Conservation (phyloP, 306 rosid species). For the Rosa rugosa region DNA sequence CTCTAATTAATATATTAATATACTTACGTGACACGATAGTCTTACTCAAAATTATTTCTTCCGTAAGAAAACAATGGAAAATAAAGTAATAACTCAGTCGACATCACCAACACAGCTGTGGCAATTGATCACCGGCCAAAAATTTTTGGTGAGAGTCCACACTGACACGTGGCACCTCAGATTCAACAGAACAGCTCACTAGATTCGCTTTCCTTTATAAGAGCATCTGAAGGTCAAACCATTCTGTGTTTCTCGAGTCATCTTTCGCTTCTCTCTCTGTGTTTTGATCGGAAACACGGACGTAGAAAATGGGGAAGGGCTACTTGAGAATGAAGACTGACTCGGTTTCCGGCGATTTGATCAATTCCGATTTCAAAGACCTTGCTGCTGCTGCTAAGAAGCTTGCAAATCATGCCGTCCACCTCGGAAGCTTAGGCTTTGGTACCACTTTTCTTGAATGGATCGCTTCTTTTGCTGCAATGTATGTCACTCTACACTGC, state of each 20-base stretch:
- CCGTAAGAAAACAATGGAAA: too few relatives aligned
- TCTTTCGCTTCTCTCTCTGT: not conserved
- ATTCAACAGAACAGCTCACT: not conserved
- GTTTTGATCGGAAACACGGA: not conserved
- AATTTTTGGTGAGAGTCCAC: not conserved
- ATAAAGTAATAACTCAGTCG: not conserved
- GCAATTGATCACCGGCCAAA: not conserved
- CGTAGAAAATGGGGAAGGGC: slow-evolving; percentile 30
- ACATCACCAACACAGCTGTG: not conserved
- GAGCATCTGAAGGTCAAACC: not conserved
- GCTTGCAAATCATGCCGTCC: slow-evolving; percentile 56
- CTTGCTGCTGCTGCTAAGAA: slow-evolving; percentile 42
- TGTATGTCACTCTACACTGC: slow-evolving; percentile 33
- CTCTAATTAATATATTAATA: too few relatives aligned
- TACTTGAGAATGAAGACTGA: slow-evolving; percentile 47
- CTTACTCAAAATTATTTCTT: too few relatives aligned
- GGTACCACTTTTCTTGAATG: slow-evolving; percentile 63
- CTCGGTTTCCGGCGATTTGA: slow-evolving; percentile 37
- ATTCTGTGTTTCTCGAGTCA: not conserved
- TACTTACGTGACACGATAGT: too few relatives aligned
- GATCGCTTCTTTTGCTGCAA: slow-evolving; percentile 73
- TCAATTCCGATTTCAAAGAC: slow-evolving; percentile 63
- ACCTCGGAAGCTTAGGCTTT: slow-evolving; percentile 59
- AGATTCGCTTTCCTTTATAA: not conserved
- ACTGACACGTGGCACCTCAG: not conserved